Evolutionary conservation across 371 early-diverging fungal genomes (phyloP).

Genomic region (Mucor racemosus): DNA sequence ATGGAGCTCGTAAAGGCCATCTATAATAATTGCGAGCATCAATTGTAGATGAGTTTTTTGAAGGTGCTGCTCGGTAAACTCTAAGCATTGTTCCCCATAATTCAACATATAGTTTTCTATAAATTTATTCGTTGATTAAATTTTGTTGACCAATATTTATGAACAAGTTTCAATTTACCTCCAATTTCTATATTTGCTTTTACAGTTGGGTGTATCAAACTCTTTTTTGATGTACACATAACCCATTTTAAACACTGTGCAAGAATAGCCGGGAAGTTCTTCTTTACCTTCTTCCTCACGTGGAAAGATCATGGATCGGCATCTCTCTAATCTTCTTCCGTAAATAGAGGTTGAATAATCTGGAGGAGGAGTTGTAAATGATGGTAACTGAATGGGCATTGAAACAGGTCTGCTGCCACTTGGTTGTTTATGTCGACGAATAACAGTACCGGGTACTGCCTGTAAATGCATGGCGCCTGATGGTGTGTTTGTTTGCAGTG

Average conservation of each 20-base stretch:
- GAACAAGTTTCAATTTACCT: conserved; percentile 27
- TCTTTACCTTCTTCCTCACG: conserved; percentile 42
- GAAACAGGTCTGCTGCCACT: conserved; percentile 25
- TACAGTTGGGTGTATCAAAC: conserved; percentile 41
- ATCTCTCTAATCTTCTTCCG: conserved; percentile 33
- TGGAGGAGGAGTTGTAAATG: conserved; percentile 22
- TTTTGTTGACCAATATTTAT: not conserved
- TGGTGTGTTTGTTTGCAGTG: conserved; percentile 23
- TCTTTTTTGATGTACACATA: conserved; percentile 51
- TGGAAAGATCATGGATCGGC: conserved; percentile 36
- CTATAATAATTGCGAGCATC: conserved; percentile 16
- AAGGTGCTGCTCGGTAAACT: conserved; percentile 43
- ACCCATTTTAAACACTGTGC: conserved; percentile 54
- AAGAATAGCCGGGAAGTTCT: conserved; percentile 46
- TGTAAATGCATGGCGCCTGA: conserved; percentile 17
- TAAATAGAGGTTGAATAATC: conserved; percentile 12
- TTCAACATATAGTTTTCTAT: conserved; percentile 48
- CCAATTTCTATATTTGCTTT: conserved; percentile 44
- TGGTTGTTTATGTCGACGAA: conserved; percentile 13
- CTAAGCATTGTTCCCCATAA: conserved; percentile 51
- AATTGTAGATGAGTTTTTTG: not conserved
- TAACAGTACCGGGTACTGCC: conserved; percentile 12
- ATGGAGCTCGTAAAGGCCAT: conserved; percentile 24
- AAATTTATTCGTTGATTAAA: not conserved
- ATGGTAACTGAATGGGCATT: conserved; percentile 28